These are phyloP conservation scores for Paraphaeosphaeria sporulosa DNA, from an alignment of 2,329 filamentous ascomycete genomes.

Conservation along the genomic window DNA sequence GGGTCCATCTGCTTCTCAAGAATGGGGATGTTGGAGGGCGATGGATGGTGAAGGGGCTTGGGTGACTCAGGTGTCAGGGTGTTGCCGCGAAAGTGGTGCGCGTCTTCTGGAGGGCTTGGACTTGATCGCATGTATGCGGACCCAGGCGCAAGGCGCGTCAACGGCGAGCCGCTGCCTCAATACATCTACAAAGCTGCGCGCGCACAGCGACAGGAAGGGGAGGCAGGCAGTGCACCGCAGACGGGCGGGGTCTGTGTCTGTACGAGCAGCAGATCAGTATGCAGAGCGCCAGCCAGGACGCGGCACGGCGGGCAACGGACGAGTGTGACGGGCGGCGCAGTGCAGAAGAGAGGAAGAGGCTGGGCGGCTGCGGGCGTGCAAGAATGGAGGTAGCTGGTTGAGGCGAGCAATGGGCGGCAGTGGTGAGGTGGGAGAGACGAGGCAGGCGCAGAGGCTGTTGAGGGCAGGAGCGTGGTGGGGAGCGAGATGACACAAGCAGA, in stretches of 20 bases:
- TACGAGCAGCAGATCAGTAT: constrained; percentile 16
- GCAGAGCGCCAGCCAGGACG: constrained; percentile 6
- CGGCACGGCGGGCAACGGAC: constrained; percentile 9
- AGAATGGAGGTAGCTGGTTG: not conserved
- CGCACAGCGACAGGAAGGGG: constrained; percentile 10
- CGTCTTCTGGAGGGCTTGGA: constrained; percentile 62
- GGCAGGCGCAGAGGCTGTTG: not conserved
- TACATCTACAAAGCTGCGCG: constrained; percentile 32
- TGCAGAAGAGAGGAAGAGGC: constrained; percentile 4
- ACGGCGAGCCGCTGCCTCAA: constrained; percentile 30
- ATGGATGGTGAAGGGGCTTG: constrained; percentile 72
- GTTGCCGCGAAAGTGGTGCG: constrained; percentile 68
- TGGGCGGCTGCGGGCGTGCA: not conserved
- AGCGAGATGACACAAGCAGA: constrained; percentile 9
- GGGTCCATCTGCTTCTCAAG: constrained; percentile 76
- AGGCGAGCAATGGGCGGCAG: not conserved
- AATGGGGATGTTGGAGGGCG: constrained; percentile 73
- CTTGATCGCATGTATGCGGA: constrained; percentile 63
- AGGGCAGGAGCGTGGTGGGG: constrained; percentile 6
- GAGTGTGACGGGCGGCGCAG: constrained; percentile 3
- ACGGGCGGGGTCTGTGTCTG: constrained; percentile 14
- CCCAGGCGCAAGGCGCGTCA: constrained; percentile 31
- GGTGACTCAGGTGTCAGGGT: constrained; percentile 74
- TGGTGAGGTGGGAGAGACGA: not conserved
- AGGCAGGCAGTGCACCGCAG: constrained; percentile 5